Evolutionary conservation across 1,284 basidiomycete genomes (phyloP), one percentile per base, ranked within the genome.

Genomic region (Papiliotrema nemorosa): DNA sequence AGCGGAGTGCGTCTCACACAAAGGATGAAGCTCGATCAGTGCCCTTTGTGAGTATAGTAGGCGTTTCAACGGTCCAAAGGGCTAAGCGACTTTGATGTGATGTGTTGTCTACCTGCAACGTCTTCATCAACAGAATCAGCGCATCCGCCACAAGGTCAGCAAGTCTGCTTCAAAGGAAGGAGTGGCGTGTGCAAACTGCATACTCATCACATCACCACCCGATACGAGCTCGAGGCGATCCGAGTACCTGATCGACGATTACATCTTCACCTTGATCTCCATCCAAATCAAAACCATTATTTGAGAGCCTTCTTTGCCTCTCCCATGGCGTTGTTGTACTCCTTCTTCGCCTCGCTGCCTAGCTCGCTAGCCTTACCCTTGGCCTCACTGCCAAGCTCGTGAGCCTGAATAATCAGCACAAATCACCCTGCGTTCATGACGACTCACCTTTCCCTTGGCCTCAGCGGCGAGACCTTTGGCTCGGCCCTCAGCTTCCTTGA

Each of bases 401-500:
- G 31, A 16, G 31, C 31, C 31, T 33, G 31, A 16, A 33, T 10
- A n/a, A n/a, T n/a, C n/a, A n/a, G n/a, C n/a, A n/a, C n/a, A n/a
- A n/a, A n/a, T n/a, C n/a, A n/a, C n/a, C n/a, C n/a, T n/a, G n/a
- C n/a, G n/a, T n/a, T 36, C 35, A 36, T 36, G 35, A 16, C n/a
- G n/a, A 44, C 42, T 33, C 29, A 44, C 42, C 42, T 44, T 44
- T 27, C 42, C 42, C 42, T 44, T 31, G 14, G 20, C 42, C n/a
- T 34, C 35, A 7, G 35, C 10, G n/a, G 35, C 35, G 35, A 37
- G 35, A 6, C 35, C 35, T 18, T 37, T 37, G 12, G 35, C 35
- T 14, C 35, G 35, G n/a, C 35, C 35, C 35, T 37, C 35, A 6
- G n/a, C n/a, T 18, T 37, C 35, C 9, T 37, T 7, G 6, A 20